A percentile compares a stretch with the other conserved stretches of the same genome.
Conservation (phyloP, 345 rosid species). For the Lagerstroemia speciosa region DNA sequence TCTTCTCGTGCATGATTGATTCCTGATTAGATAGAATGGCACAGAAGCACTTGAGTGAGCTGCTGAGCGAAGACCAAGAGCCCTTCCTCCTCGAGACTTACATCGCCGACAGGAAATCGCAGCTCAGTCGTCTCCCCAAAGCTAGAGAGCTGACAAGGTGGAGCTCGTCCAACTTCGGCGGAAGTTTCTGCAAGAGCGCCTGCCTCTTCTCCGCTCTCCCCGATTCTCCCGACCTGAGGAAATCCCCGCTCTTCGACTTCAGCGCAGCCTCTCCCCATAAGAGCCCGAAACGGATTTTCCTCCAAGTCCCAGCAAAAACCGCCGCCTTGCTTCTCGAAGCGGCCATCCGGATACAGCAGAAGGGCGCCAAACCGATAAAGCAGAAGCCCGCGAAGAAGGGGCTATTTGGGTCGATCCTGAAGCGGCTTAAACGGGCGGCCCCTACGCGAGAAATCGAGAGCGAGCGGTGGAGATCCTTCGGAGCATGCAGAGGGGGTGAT, state of each 20-base stretch:
- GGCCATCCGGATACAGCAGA: conserved; percentile 67
- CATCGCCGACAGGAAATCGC: conserved; percentile 53
- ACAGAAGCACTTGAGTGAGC: conserved; percentile 55
- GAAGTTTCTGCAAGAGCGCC: conserved; percentile 54
- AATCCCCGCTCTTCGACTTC: conserved; percentile 65
- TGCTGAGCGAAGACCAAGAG: conserved; percentile 80
- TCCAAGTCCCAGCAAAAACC: conserved; percentile 59
- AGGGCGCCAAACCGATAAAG: conserved; percentile 18
- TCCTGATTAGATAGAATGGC: conserved; percentile 17
- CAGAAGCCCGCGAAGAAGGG: conserved; percentile 34
- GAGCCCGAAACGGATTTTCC: conserved; percentile 43
- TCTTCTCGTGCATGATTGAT: not conserved
- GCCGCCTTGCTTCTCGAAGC: conserved; percentile 71
- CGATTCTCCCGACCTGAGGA: conserved; percentile 57
- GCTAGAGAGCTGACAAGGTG: conserved; percentile 24
- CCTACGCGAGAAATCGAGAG: conserved; percentile 13
- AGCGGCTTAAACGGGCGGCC: conserved; percentile 32
- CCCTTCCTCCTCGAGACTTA: conserved; percentile 68
- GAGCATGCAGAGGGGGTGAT: not conserved
- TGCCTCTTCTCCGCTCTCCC: conserved; percentile 57
- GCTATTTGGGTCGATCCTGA: conserved; percentile 55
- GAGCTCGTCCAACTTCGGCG: conserved; percentile 21
- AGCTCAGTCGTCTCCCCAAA: conserved; percentile 22
- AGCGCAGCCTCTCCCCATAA: conserved; percentile 26
- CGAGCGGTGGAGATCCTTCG: conserved; percentile 8